Evolutionary conservation across 2,329 filamentous ascomycete genomes (phyloP).

Genomic region (Penicillium vulpinum): DNA sequence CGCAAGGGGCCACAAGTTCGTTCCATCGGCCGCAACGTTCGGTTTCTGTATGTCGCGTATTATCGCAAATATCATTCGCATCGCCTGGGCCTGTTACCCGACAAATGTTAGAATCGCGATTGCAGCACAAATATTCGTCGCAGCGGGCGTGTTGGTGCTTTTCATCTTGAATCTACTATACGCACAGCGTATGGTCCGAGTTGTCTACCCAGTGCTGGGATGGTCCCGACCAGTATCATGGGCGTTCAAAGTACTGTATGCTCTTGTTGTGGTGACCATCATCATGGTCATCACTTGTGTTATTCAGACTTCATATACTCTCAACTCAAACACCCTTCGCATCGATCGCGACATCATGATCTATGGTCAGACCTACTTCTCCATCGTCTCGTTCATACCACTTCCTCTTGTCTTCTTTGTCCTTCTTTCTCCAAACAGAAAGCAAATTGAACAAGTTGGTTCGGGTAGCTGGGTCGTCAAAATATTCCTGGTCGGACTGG

Average conservation of each 20-base stretch:
- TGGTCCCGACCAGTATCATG: slow-evolving; percentile 60
- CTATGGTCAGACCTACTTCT: slow-evolving; percentile 61
- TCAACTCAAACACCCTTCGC: slow-evolving; percentile 50
- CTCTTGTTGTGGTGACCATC: slow-evolving; percentile 59
- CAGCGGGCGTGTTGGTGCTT: slow-evolving; percentile 71
- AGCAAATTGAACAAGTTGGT: slow-evolving; percentile 63
- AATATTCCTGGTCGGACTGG: slow-evolving; percentile 61
- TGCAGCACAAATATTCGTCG: slow-evolving; percentile 67
- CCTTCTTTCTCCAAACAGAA: slow-evolving; percentile 48
- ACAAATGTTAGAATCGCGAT: slow-evolving; percentile 52
- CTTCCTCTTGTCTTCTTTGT: slow-evolving; percentile 56
- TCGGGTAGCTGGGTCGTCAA: slow-evolving; percentile 67
- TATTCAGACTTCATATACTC: slow-evolving; percentile 67
- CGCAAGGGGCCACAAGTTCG: slow-evolving; percentile 49
- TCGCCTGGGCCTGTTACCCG: slow-evolving; percentile 55
- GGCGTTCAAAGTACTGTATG: slow-evolving; percentile 60
- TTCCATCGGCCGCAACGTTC: slow-evolving; percentile 47
- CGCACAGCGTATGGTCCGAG: slow-evolving; percentile 71
- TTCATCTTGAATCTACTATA: slow-evolving; percentile 79
- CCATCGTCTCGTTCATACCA: slow-evolving; percentile 66
- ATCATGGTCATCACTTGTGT: slow-evolving; percentile 66
- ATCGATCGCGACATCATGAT: slow-evolving; percentile 65
- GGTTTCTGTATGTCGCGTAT: slow-evolving; percentile 55
- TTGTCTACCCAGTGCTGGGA: slow-evolving; percentile 68
- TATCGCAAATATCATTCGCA: slow-evolving; percentile 51